phyloP scores from a whole-genome alignment of 23 red algal genomes.

The Cyanidioschyzon merolae region DNA sequence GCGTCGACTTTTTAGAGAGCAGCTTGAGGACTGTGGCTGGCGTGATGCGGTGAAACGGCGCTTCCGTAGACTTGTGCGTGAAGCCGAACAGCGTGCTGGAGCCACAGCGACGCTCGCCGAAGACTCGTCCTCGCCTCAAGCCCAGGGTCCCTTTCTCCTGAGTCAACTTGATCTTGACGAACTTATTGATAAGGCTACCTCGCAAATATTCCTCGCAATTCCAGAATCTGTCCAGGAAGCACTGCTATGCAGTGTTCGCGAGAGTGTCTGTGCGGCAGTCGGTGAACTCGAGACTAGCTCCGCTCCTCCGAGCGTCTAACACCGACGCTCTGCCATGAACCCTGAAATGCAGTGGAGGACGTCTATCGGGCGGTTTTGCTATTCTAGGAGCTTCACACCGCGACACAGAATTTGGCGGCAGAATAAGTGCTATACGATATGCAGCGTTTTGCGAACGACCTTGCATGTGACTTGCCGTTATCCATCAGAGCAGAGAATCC shows the following conservation, averaged over 20 bases:
- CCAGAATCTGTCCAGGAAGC: neutral
- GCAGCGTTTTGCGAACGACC: too few species aligned
- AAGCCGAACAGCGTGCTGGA: neutral
- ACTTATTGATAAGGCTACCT: neutral
- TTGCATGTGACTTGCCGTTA: too few species aligned
- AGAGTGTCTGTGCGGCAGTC: neutral
- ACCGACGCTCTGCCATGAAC: neutral
- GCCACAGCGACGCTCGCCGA: neutral
- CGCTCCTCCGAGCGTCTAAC: too few species aligned
- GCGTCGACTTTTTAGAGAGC: neutral
- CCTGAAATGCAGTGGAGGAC: neutral
- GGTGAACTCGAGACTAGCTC: neutral
- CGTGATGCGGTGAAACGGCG: neutral
- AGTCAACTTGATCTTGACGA: neutral
- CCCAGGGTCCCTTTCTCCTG: neutral
- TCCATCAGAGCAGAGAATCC: too few species aligned
- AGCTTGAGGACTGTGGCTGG: neutral
- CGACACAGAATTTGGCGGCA: too few species aligned
- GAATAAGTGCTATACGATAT: too few species aligned
- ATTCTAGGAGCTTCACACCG: too few species aligned
- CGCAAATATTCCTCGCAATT: neutral
- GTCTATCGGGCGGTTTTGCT: neutral
- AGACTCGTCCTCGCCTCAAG: neutral
- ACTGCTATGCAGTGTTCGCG: neutral
- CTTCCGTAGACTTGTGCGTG: neutral